Conservation (phyloP, 345 rosid species). For the Hibiscus tridactylites region DNA sequence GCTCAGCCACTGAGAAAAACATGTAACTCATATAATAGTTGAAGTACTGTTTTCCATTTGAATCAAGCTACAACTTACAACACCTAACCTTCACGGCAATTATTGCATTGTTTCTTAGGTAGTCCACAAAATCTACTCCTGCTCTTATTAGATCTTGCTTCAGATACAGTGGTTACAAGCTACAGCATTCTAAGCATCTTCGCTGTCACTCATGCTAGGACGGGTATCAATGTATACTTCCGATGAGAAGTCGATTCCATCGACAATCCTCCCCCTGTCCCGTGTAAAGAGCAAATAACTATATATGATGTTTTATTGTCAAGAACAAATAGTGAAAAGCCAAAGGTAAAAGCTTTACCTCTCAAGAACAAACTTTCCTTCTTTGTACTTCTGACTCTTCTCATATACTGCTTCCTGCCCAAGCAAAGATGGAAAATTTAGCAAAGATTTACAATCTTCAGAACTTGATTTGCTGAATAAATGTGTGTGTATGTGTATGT, state of each 20-base stretch:
- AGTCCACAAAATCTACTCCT: background rate
- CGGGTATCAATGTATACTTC: slow-evolving; percentile 59
- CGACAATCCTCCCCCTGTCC: slow-evolving; percentile 65
- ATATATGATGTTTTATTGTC: background rate
- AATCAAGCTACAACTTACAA: background rate
- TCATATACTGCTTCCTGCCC: slow-evolving; percentile 65
- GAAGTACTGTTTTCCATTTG: background rate
- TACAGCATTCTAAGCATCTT: slow-evolving; percentile 29
- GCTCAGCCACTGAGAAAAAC: background rate
- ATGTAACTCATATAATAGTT: background rate
- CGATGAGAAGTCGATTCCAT: slow-evolving; percentile 54
- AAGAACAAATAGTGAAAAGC: background rate
- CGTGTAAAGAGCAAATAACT: background rate
- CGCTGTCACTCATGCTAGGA: slow-evolving; percentile 40
- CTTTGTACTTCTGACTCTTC: slow-evolving; percentile 67
- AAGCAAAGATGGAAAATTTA: background rate
- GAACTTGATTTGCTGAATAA: too few species aligned
- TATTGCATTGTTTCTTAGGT: background rate
- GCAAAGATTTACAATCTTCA: background rate
- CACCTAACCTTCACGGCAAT: background rate
- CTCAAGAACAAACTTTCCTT: slow-evolving; percentile 75
- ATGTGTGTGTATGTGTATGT: too few species aligned
- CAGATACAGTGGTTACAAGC: background rate
- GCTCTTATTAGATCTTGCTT: background rate
- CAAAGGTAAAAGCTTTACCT: slow-evolving; percentile 38